Evolutionary conservation across 495 filamentous ascomycete genomes (phyloP).

Genomic region (Podospora tetraspora): DNA sequence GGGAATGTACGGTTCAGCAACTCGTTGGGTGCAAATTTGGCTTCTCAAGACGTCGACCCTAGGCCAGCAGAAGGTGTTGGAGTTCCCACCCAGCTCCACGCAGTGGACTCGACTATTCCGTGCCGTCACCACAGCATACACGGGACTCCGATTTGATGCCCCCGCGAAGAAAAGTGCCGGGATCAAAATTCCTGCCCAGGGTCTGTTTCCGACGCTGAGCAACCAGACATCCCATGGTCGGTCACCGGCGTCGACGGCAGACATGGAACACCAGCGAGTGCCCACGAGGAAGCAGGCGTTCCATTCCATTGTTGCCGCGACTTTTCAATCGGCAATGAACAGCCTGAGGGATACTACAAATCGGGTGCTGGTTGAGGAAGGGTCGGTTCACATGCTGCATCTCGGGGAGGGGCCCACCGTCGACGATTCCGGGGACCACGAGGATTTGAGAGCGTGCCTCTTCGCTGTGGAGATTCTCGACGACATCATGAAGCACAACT

Average conservation of each 20-base stretch:
- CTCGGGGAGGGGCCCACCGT: neutral
- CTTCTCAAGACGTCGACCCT: constrained; percentile 29
- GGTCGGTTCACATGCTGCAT: neutral
- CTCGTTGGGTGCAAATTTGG: constrained; percentile 35
- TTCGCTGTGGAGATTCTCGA: neutral
- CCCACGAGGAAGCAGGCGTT: neutral
- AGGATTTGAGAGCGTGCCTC: neutral
- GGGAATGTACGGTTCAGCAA: constrained; percentile 42
- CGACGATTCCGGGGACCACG: neutral
- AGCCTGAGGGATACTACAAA: neutral
- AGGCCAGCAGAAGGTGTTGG: constrained; percentile 12
- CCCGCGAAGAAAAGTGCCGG: too few species aligned
- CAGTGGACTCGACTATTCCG: constrained; percentile 42
- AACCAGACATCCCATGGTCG: constrained; percentile 5
- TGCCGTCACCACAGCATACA: constrained; percentile 35
- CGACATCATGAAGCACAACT: neutral
- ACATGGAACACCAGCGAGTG: neutral
- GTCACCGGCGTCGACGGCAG: too few species aligned
- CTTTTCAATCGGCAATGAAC: neutral
- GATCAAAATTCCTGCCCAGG: neutral
- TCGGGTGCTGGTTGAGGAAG: neutral
- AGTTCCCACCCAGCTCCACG: constrained; percentile 31
- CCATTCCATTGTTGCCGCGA: neutral
- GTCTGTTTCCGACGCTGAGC: neutral
- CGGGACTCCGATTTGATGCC: constrained; percentile 28